Conservation (phyloP, 768 basidiomycete species). For the Suillus weaverae region DNA sequence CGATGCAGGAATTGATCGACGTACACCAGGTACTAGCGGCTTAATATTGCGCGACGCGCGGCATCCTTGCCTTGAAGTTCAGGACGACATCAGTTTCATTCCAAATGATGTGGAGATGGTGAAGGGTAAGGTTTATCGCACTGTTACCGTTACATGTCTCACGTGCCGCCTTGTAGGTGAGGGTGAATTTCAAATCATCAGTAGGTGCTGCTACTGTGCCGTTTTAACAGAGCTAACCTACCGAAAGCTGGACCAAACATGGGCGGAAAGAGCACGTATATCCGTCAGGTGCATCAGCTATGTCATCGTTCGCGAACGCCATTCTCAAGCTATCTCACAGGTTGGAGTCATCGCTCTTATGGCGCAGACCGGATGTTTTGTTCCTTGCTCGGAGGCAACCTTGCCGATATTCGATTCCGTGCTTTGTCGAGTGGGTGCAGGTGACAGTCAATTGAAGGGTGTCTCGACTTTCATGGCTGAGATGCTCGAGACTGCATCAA, state of each 20-base stretch:
- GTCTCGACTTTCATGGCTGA: conserved; percentile 99
- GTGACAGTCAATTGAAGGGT: conserved; percentile 96
- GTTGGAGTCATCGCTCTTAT: conserved; percentile 95
- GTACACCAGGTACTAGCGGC: conserved; percentile 66
- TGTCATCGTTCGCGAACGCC: neutral
- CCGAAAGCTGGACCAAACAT: conserved; percentile 85
- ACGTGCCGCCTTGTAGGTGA: conserved; percentile 44
- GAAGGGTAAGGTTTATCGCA: conserved; percentile 52
- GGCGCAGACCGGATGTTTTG: conserved; percentile 95
- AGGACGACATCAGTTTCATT: conserved; percentile 94
- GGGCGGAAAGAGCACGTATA: conserved; percentile 98
- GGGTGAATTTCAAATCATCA: conserved; percentile 96
- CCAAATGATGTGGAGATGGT: conserved; percentile 95
- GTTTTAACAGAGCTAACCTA: conserved; percentile 6
- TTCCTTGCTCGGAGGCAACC: conserved; percentile 84
- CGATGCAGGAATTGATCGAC: conserved; percentile 3
- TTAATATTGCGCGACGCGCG: conserved; percentile 82
- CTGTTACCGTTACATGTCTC: neutral
- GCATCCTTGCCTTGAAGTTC: conserved; percentile 95
- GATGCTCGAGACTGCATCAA: conserved; percentile 98
- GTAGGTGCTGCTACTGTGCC: conserved; percentile 40
- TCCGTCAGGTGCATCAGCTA: conserved; percentile 64
- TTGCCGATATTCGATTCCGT: conserved; percentile 96
- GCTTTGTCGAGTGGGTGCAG: conserved; percentile 93
- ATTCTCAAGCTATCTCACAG: conserved; percentile 34